Conservation (phyloP, 2,329 filamentous ascomycete species). For the Lasiodiplodia theobromae region DNA sequence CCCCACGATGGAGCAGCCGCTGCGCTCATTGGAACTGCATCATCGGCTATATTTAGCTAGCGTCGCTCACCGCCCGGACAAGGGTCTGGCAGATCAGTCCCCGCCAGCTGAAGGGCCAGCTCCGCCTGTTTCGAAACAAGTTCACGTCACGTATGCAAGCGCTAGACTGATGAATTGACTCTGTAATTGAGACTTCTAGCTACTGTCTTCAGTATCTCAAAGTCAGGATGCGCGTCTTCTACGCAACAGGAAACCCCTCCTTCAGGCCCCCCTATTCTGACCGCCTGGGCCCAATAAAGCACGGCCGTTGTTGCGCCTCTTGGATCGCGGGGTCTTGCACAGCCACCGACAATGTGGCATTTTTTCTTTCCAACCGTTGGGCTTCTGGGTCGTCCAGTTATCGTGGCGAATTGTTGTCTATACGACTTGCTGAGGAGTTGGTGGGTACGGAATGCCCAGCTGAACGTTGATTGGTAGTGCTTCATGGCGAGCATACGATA, state of each 20-base stretch:
- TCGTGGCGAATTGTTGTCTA: neutral
- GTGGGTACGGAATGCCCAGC: neutral
- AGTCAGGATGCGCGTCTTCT: neutral
- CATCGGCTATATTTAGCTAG: conserved; percentile 29
- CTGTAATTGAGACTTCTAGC: neutral
- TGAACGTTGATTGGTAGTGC: neutral
- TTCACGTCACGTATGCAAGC: neutral
- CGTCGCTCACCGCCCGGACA: conserved; percentile 29
- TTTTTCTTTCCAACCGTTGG: conserved; percentile 1
- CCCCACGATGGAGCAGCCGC: conserved; percentile 28
- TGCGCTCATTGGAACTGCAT: conserved; percentile 28
- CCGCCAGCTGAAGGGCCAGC: conserved; percentile 22
- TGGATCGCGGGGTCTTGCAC: conserved; percentile 20
- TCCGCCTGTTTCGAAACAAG: conserved; percentile 15
- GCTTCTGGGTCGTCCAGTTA: neutral
- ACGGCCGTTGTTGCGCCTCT: conserved; percentile 23
- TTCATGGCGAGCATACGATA: neutral
- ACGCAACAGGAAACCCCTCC: neutral
- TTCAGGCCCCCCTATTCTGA: conserved; percentile 20
- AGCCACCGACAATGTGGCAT: conserved; percentile 22
- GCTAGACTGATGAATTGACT: no score
- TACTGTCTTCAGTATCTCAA: neutral
- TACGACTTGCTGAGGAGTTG: neutral
- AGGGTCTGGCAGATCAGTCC: conserved; percentile 22
- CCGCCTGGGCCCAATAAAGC: conserved; percentile 23